Evolutionary conservation across 345 rosid species (phyloP).

Genomic region (Moricandia moricandioides): DNA sequence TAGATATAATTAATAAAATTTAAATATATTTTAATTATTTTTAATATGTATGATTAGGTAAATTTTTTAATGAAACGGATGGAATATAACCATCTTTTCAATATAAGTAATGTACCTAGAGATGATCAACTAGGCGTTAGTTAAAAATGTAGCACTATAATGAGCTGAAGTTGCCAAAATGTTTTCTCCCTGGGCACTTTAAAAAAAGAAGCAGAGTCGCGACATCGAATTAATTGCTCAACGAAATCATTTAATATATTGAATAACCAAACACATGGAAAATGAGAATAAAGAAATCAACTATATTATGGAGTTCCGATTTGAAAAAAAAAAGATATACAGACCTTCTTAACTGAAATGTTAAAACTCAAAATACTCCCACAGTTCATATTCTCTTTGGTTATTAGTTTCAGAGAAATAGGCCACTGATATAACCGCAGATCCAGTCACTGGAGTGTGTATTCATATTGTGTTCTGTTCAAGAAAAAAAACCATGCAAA

Average conservation of each 20-base stretch:
- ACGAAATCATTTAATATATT: not conserved
- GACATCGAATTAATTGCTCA: not conserved
- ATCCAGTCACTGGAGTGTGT: not conserved
- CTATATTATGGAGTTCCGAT: not conserved
- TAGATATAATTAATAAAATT: too few relatives aligned
- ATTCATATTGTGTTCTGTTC: too few relatives aligned
- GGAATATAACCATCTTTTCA: too few relatives aligned
- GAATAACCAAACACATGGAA: not conserved
- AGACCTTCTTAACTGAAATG: not conserved
- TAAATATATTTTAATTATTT: too few relatives aligned
- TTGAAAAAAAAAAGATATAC: not conserved
- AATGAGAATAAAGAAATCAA: not conserved
- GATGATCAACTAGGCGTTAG: not conserved
- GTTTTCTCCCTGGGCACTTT: not conserved
- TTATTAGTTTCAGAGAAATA: not conserved
- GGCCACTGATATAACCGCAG: not conserved
- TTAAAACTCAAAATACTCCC: not conserved
- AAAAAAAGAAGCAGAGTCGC: not conserved
- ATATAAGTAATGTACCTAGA: not conserved
- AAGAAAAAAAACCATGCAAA: not conserved
- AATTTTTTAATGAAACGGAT: too few relatives aligned
- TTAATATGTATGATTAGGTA: too few relatives aligned
- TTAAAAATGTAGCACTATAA: not conserved
- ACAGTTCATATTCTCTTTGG: not conserved
- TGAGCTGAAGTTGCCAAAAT: not conserved